Percentiles rank a stretch among this genome's conserved stretches.
These are phyloP conservation scores for Russula sp. DNA, from an alignment of 768 basidiomycete species.

Conservation along the genomic window DNA sequence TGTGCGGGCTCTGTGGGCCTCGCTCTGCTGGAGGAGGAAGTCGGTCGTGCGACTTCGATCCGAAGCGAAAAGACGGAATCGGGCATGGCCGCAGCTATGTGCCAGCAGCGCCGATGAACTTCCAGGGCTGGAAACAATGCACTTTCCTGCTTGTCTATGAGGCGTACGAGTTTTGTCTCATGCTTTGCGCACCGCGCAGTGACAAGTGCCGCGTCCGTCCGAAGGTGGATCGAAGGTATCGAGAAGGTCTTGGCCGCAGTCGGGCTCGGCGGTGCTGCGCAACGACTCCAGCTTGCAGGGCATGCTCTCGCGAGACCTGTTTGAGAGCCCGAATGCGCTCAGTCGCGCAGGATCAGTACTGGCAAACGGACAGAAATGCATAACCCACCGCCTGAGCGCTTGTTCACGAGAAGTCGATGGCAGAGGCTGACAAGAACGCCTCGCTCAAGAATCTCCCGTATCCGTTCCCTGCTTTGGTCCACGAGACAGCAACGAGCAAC, in stretches of 20 bases:
- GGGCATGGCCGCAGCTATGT: neutral
- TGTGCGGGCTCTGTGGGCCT: constrained; percentile 83
- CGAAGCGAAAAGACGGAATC: constrained; percentile 48
- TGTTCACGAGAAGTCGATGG: constrained; percentile 29
- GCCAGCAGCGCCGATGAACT: constrained; percentile 41
- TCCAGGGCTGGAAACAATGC: constrained; percentile 69
- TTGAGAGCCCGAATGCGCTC: constrained; percentile 48
- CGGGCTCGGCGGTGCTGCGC: constrained; percentile 45
- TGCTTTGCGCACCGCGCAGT: constrained; percentile 39
- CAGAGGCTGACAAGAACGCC: constrained; percentile 47
- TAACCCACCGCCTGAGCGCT: constrained; percentile 41
- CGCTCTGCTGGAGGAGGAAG: constrained; percentile 80
- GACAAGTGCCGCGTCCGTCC: constrained; percentile 32
- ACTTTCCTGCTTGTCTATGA: constrained; percentile 71
- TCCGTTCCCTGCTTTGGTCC: constrained; percentile 63
- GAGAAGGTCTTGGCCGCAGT: constrained; percentile 59
- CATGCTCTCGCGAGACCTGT: constrained; percentile 62
- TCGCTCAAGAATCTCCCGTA: constrained; percentile 60
- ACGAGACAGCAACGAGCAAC: constrained; percentile 51
- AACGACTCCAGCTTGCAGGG: constrained; percentile 53
- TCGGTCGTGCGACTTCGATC: constrained; percentile 54
- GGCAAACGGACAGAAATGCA: constrained; percentile 1
- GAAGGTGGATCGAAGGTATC: constrained; percentile 48
- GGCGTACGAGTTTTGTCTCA: constrained; percentile 77
- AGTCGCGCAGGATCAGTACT: constrained; percentile 29